Evolutionary conservation across 371 early-diverging fungal genomes (phyloP).

Genomic region (Mortierella sp.): DNA sequence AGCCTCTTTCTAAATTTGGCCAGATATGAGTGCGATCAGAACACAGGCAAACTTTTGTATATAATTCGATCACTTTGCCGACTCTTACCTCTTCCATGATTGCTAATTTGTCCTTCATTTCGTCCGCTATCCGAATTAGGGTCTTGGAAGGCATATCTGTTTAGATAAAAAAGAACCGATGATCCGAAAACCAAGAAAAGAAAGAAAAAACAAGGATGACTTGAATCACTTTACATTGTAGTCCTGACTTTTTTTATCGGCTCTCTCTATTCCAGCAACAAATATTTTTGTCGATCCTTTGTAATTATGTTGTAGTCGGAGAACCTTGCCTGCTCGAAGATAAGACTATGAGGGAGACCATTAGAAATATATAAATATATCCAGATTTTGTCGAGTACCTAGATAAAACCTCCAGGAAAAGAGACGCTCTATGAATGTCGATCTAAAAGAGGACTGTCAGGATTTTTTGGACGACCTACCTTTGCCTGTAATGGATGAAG

Average conservation of each 20-base stretch:
- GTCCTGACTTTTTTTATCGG: conserved; percentile 23
- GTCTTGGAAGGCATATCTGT: conserved; percentile 9
- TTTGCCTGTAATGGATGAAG: conserved; percentile 34
- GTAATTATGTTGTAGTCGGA: conserved; percentile 36
- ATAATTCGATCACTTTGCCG: no score
- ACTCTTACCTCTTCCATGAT: conserved; percentile 24
- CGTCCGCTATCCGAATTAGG: conserved; percentile 23
- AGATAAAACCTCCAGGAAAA: not conserved
- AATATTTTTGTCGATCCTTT: conserved; percentile 27
- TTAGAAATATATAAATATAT: not conserved
- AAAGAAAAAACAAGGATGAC: not conserved
- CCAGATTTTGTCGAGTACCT: no score
- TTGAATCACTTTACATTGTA: conserved; percentile 21
- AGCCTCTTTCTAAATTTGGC: conserved; percentile 7
- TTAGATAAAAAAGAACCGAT: not conserved
- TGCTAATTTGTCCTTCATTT: conserved; percentile 22
- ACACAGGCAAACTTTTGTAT: not conserved
- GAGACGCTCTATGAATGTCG: not conserved
- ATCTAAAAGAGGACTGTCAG: no score
- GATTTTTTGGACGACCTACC: no score
- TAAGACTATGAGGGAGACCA: conserved; percentile 24
- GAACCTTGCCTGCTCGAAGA: conserved; percentile 37
- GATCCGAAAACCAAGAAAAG: not conserved
- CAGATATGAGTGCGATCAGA: not conserved
- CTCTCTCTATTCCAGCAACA: conserved; percentile 37